Evolutionary conservation across 768 basidiomycete species (phyloP), one percentile per base, ranked within the genome.

Genomic region (Termitomyces sp.): DNA sequence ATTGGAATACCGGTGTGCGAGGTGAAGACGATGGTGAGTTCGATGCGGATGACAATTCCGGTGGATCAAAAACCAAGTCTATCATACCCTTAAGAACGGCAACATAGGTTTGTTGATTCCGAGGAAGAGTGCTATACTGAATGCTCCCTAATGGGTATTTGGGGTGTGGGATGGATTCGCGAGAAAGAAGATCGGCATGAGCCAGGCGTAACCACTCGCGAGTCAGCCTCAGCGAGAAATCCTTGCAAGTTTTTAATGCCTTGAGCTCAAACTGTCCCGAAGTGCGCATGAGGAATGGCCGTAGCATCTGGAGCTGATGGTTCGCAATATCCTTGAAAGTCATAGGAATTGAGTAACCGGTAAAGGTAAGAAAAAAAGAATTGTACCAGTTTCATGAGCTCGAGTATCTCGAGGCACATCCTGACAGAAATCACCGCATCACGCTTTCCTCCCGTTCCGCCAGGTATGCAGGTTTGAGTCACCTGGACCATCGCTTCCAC

Each of bases 311-410:
- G 35, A 97, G 82, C 74, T 96, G 95, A 74, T 96, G 95, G 70
- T 97, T 97, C 30, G 95, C 95, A 62, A 97, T 95, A 71, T 97
- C 95, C 94, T 96, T 44, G 68, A 30, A 32, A 62, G 51, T 56
- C 62, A 53, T 23, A 40, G 44, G 36, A 33, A 61, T 63, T 43
- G 26, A 61, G 54, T 50, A 64, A 61, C 64, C 67, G 43, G 69
- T 64, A 54, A 7, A 30, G 12, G 43, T 16, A 16, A 52, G 7
- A 30, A 59, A 52, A 16, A 26, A 58, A 48, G 56, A 53, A 33
- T 64, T 91, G 68, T 68, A 91, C 94, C 67, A 97, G 80, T 79
- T 95, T 95, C 95, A 97, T 96, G 60, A 95, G 82, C 75, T 96
- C 95, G 41, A 95, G 77, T 62, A 96, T 87, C 69, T 95, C 93